Percentiles rank a stretch among this genome's conserved stretches.
Evolutionary conservation across 495 filamentous ascomycete species (phyloP).

Genomic region (Aspergillus carlsbadensis): DNA sequence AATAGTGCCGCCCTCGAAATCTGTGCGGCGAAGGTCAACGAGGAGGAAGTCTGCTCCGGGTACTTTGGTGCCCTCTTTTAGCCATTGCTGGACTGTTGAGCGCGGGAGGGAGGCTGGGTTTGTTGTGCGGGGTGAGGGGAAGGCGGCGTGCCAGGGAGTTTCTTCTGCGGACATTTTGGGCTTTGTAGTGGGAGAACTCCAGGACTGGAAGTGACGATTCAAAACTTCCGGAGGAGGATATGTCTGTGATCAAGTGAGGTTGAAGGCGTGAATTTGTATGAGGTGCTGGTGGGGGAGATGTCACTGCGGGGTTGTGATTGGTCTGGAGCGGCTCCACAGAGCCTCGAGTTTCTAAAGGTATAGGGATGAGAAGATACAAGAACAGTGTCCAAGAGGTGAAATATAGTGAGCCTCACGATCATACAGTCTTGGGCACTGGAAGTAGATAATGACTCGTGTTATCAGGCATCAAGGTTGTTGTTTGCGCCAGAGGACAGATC

Average conservation of each 20-base stretch:
- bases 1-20: constrained; percentile 71
- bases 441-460: too few species aligned
- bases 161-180: background rate
- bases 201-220: too few species aligned
- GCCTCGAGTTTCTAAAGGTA: too few species aligned
- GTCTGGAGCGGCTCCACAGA: background rate
- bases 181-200: too few species aligned
- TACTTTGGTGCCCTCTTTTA: constrained; percentile 32
- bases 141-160: constrained; percentile 46
- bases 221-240: too few species aligned
- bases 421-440: too few species aligned
- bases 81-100: constrained; percentile 37
- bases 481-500: too few species aligned
- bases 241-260: background rate
- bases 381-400: too few species aligned
- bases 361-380: too few species aligned
- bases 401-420: too few species aligned
- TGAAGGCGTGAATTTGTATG: background rate
- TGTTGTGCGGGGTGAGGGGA: constrained; percentile 35
- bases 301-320: constrained; percentile 10
- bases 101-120: constrained; percentile 34
- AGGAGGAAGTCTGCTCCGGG: constrained; percentile 55
- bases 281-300: background rate
- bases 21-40: constrained; percentile 61
- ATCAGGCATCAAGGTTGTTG: too few species aligned